Conservation (phyloP, 805 yeast species). For the Saturnispora galanensis region DNA sequence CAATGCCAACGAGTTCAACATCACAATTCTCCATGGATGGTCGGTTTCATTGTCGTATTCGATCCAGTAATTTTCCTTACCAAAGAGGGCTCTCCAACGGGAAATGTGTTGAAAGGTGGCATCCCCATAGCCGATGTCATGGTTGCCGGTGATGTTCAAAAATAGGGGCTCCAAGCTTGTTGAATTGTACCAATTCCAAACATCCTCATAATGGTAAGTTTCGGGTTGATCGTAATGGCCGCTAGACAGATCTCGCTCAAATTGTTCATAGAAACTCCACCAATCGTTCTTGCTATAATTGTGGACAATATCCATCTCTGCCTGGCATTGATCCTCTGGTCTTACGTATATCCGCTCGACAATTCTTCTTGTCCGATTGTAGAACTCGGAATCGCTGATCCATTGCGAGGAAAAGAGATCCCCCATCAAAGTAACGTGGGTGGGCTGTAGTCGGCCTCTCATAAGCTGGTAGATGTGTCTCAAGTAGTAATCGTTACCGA, state of each 20-base stretch:
- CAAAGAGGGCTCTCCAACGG: slow-evolving; percentile 65
- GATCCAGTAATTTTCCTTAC: slow-evolving; percentile 76
- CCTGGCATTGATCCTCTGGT: slow-evolving; percentile 39
- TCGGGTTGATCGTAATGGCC: slow-evolving; percentile 24
- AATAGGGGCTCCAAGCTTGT: slow-evolving; percentile 48
- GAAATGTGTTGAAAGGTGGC: slow-evolving; percentile 86
- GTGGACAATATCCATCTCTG: slow-evolving; percentile 37
- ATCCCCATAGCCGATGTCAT: slow-evolving; percentile 96
- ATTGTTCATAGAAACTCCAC: slow-evolving; percentile 32
- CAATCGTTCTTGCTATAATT: slow-evolving; percentile 50
- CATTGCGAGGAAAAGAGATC: slow-evolving; percentile 91
- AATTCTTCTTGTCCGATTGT: slow-evolving; percentile 65
- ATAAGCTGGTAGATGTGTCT: slow-evolving; percentile 73
- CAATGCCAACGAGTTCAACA: slow-evolving; percentile 66
- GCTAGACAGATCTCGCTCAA: slow-evolving; percentile 21
- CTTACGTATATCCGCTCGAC: slow-evolving; percentile 60
- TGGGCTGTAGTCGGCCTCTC: slow-evolving; percentile 56
- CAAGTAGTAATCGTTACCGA: slow-evolving; percentile 80
- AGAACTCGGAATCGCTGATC: slow-evolving; percentile 83
- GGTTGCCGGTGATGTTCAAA: slow-evolving; percentile 86
- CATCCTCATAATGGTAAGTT: slow-evolving; percentile 44
- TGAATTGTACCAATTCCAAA: slow-evolving; percentile 51
- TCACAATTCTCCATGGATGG: slow-evolving; percentile 84
- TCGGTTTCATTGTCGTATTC: slow-evolving; percentile 54
- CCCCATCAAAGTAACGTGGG: slow-evolving; percentile 83